Evolutionary conservation across 1,284 basidiomycete species (phyloP).

Genomic region (Cerrena zonata): DNA sequence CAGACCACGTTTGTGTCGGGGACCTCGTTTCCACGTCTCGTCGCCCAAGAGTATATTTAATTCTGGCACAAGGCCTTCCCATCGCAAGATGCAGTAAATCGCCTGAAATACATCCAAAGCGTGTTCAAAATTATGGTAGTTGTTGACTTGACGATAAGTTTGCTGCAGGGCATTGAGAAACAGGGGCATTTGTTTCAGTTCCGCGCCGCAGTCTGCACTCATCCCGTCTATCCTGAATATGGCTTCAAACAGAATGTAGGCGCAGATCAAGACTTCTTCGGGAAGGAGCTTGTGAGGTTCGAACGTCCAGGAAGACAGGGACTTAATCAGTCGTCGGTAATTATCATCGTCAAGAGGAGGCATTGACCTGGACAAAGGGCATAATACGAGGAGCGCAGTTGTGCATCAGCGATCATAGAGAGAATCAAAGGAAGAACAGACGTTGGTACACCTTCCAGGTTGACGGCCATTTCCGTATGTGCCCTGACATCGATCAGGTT

Average conservation of each 20-base stretch:
- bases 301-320: constrained; percentile 78
- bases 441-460: constrained; percentile 33
- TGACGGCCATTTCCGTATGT: constrained; percentile 69
- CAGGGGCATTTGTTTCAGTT: constrained; percentile 66
- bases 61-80: constrained; percentile 75
- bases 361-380: not conserved
- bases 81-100: constrained; percentile 75
- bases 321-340: constrained; percentile 45
- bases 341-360: constrained; percentile 16
- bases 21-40: constrained; percentile 24
- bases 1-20: constrained; percentile 32
- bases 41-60: constrained; percentile 46
- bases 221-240: constrained; percentile 73
- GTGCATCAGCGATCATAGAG: too few relatives aligned
- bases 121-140: constrained; percentile 94
- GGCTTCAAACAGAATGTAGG: constrained; percentile 72
- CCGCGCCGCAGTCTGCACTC: constrained; percentile 57
- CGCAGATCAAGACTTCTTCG: constrained; percentile 75
- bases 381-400: too few relatives aligned
- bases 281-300: constrained; percentile 77
- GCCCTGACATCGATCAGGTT: constrained; percentile 77
- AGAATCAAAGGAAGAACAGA: not conserved
- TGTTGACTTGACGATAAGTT: constrained; percentile 83
- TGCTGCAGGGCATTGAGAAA: constrained; percentile 78
- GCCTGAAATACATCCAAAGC: constrained; percentile 93